A percentile compares a stretch with the other conserved stretches of the same genome.
Evolutionary conservation across 257 asterid genomes (phyloP).

Genomic region (Plantago ovata): DNA sequence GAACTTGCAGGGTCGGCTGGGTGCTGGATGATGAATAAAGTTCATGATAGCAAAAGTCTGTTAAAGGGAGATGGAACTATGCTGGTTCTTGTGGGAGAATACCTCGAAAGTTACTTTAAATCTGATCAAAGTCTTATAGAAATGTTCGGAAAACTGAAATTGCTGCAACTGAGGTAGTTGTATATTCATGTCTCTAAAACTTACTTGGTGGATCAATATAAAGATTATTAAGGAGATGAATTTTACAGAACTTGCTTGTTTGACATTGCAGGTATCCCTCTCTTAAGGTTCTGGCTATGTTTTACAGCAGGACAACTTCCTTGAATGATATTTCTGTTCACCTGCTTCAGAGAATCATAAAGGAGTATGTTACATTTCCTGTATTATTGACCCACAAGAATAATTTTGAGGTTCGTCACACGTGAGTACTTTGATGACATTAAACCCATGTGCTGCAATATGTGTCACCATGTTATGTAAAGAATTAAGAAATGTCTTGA

Average conservation of each 20-base stretch:
- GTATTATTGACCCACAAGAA: slow-evolving; percentile 50
- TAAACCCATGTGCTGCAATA: slow-evolving; percentile 11
- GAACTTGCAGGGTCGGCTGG: slow-evolving; percentile 60
- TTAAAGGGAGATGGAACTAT: slow-evolving; percentile 50
- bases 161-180: slow-evolving; percentile 71
- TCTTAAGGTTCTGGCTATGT: slow-evolving; percentile 69
- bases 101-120: slow-evolving; percentile 32
- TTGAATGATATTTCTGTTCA: slow-evolving; percentile 34
- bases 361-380: slow-evolving; percentile 69
- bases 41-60: slow-evolving; percentile 29
- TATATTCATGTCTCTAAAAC: slow-evolving; percentile 8
- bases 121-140: slow-evolving; percentile 34
- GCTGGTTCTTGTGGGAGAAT: slow-evolving; percentile 48
- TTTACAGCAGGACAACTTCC: slow-evolving; percentile 36
- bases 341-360: slow-evolving; percentile 44
- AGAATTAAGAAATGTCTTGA: slow-evolving; percentile 8
- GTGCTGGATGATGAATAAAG: slow-evolving; percentile 65
- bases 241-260: slow-evolving; percentile 17
- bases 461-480: slow-evolving; percentile 4
- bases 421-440: slow-evolving; percentile 10
- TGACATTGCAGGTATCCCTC: slow-evolving; percentile 61
- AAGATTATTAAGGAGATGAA: slow-evolving; percentile 4
- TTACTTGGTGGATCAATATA: slow-evolving; percentile 20
- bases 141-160: slow-evolving; percentile 60
- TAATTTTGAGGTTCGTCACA: slow-evolving; percentile 51